Conservation (phyloP, 352 stramenopile genomes). For the Phytopythium vexans region DNA sequence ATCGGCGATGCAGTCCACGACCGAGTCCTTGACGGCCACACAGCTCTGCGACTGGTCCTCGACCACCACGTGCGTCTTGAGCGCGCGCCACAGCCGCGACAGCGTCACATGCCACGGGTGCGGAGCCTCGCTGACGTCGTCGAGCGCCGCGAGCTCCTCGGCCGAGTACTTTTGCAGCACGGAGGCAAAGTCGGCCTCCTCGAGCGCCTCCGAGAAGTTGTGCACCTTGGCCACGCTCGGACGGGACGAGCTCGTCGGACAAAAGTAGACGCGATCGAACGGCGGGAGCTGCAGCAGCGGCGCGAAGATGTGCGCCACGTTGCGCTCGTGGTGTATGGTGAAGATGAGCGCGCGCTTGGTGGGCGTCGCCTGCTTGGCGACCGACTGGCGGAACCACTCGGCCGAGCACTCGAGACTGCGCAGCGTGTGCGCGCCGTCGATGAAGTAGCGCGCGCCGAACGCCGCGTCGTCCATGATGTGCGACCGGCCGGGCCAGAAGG, state of each 20-base stretch:
- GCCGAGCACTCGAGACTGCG: slow-evolving; percentile 70
- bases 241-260: slow-evolving; percentile 53
- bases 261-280: slow-evolving; percentile 83
- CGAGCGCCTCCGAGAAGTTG: slow-evolving; percentile 61
- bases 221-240: slow-evolving; percentile 65
- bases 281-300: slow-evolving; percentile 43
- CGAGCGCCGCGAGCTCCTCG: slow-evolving; percentile 36
- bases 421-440: slow-evolving; percentile 89
- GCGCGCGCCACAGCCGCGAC: slow-evolving; percentile 41
- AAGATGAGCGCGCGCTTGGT: slow-evolving; percentile 63
- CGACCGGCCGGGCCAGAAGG: slow-evolving; percentile 77
- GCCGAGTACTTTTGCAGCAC: slow-evolving; percentile 38
- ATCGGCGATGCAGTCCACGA: slow-evolving; percentile 59
- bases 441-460: slow-evolving; percentile 53
- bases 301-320: slow-evolving; percentile 62
- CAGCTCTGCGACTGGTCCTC: slow-evolving; percentile 23
- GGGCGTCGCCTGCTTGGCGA: slow-evolving; percentile 5
- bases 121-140: slow-evolving; percentile 36
- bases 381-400: slow-evolving; percentile 60
- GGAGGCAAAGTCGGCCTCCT: slow-evolving; percentile 28
- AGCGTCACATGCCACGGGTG: slow-evolving; percentile 63
- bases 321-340: slow-evolving; percentile 83
- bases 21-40: slow-evolving; percentile 47
- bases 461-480: slow-evolving; percentile 53
- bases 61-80: slow-evolving; percentile 35